Percentiles rank a stretch among this genome's conserved stretches.
phyloP scores from a whole-genome alignment of 768 basidiomycete species.

The Postia placenta region DNA sequence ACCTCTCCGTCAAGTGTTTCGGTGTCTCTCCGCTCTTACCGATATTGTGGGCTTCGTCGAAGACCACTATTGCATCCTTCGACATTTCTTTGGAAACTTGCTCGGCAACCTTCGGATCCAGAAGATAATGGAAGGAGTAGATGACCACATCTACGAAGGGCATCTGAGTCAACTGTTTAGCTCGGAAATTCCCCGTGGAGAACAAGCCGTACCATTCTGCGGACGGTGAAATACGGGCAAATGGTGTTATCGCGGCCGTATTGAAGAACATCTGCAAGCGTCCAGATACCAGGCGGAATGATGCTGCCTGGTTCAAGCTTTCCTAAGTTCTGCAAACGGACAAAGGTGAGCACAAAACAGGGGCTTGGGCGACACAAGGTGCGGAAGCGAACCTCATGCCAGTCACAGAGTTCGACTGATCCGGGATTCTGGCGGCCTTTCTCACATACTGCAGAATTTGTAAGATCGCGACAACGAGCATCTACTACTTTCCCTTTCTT shows the following conservation, averaged over 20 bases:
- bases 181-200: background rate
- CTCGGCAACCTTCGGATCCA: conserved; percentile 98
- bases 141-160: conserved; percentile 94
- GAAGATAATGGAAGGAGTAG: conserved; percentile 97
- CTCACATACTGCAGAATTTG: conserved; percentile 76
- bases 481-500: conserved; percentile 98
- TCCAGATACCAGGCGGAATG: conserved; percentile 86
- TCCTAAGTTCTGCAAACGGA: conserved; percentile 60
- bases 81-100: conserved; percentile 98
- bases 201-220: conserved; percentile 74
- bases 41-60: conserved; percentile 99
- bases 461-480: conserved; percentile 93
- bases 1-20: background rate
- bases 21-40: too few relatives aligned
- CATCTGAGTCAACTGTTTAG: conserved; percentile 48
- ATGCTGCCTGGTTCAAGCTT: conserved; percentile 75
- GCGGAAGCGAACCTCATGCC: conserved; percentile 72
- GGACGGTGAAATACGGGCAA: conserved; percentile 95
- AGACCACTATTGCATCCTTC: conserved; percentile 97
- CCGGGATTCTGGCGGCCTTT: conserved; percentile 83
- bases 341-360: conserved; percentile 5
- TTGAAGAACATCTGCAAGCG: conserved; percentile 86
- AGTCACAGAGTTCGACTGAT: conserved; percentile 86
- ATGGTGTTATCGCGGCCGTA: conserved; percentile 80
- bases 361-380: background rate